These are phyloP conservation scores for Boletus bicolor DNA, from an alignment of 768 basidiomycete genomes.

Conservation along the genomic window DNA sequence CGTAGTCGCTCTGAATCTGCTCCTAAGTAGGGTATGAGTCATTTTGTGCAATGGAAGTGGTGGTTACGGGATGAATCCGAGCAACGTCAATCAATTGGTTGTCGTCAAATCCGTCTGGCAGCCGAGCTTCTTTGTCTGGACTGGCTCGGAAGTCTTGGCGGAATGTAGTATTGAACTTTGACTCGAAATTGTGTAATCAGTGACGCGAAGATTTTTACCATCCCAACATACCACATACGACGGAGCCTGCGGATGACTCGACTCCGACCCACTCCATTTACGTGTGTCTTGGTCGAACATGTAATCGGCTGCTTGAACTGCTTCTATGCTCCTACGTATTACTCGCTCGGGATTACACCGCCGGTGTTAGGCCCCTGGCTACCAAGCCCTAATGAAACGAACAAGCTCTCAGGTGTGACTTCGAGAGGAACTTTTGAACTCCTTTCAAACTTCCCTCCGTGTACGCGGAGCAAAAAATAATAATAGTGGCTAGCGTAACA, in stretches of 20 bases:
- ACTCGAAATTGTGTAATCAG: background rate
- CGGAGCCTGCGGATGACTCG: background rate
- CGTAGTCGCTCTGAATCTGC: background rate
- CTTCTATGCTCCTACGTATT: conserved; percentile 4
- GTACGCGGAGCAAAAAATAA: conserved; percentile 1
- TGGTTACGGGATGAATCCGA: background rate
- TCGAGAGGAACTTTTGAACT: conserved; percentile 1
- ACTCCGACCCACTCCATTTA: conserved; percentile 9
- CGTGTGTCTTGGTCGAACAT: conserved; percentile 7
- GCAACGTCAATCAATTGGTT: conserved; percentile 3
- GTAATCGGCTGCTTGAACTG: conserved; percentile 17
- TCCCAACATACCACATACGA: background rate
- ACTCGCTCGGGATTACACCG: background rate
- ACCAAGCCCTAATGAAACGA: background rate
- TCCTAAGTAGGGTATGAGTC: conserved; percentile 6
- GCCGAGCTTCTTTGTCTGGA: background rate
- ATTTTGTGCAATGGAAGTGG: conserved; percentile 17
- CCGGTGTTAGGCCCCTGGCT: background rate
- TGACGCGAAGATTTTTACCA: background rate
- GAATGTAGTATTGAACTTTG: background rate
- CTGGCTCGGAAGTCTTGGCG: background rate
- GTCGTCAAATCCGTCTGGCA: background rate
- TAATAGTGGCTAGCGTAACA: background rate
- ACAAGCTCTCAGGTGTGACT: background rate
- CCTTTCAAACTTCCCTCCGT: background rate